A percentile compares a stretch with the other conserved stretches of the same genome.
Conservation (phyloP, 2,329 filamentous ascomycete species). For the Pezicula rhizophila region DNA sequence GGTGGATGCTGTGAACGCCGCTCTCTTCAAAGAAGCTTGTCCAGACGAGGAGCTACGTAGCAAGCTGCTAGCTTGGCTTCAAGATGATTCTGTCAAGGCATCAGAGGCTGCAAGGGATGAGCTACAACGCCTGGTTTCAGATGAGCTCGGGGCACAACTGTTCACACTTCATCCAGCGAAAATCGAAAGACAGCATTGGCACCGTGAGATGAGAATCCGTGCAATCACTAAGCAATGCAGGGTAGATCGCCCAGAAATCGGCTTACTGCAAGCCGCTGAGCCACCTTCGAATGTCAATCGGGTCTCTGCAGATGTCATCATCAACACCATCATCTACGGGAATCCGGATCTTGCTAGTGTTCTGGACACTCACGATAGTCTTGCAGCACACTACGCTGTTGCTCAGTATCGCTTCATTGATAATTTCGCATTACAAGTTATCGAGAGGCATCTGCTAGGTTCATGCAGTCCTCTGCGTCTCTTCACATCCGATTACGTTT, state of each 20-base stretch:
- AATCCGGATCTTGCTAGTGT: conserved; percentile 3
- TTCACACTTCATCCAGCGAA: conserved; percentile 11
- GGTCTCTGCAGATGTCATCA: background rate
- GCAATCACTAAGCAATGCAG: conserved; percentile 3
- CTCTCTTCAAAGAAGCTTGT: conserved; percentile 9
- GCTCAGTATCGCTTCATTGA: conserved; percentile 13
- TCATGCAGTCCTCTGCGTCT: conserved; percentile 5
- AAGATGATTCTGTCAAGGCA: conserved; percentile 7
- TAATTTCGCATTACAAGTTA: conserved; percentile 12
- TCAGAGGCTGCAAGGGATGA: conserved; percentile 7
- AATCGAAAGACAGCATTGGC: background rate
- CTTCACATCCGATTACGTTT: conserved; percentile 11
- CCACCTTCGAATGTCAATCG: conserved; percentile 1
- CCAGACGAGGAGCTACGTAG: conserved; percentile 7
- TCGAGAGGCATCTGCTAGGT: conserved; percentile 14
- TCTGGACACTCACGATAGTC: conserved; percentile 6
- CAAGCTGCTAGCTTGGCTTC: conserved; percentile 10
- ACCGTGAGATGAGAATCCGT: conserved; percentile 2
- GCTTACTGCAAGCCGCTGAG: conserved; percentile 1
- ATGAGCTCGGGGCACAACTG: conserved; percentile 8
- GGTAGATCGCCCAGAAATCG: background rate
- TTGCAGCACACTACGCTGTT: conserved; percentile 10
- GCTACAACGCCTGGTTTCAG: conserved; percentile 7
- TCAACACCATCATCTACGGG: conserved; percentile 2
- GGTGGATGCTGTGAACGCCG: conserved; percentile 5